Percentiles rank a stretch among this genome's conserved stretches.
Conservation (phyloP, 2,329 filamentous ascomycete species). For the Hortaea sp. region DNA sequence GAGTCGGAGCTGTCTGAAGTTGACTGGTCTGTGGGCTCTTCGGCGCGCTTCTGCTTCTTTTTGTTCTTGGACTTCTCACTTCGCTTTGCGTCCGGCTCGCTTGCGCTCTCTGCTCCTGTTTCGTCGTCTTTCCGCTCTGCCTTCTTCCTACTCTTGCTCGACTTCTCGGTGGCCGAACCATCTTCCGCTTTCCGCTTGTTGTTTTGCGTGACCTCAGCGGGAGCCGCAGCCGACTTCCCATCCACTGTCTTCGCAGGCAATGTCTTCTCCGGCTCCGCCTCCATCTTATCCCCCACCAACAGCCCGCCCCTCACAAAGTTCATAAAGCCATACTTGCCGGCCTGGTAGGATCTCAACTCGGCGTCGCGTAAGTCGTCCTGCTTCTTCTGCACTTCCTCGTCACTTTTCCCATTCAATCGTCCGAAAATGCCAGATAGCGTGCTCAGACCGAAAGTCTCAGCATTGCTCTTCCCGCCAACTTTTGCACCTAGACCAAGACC, state of each 20-base stretch:
- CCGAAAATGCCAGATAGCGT: constrained; percentile 80
- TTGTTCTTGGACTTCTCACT: constrained; percentile 10
- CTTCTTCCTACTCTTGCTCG: constrained; percentile 24
- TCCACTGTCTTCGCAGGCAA: constrained; percentile 11
- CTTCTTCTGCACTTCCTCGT: constrained; percentile 61
- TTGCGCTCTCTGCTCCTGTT: neutral
- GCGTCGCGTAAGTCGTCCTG: constrained; percentile 57
- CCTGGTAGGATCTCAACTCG: constrained; percentile 63
- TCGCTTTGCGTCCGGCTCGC: neutral
- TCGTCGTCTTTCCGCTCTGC: neutral
- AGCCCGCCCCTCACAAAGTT: constrained; percentile 82
- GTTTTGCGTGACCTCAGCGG: constrained; percentile 28
- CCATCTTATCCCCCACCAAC: constrained; percentile 48
- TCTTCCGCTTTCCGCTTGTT: constrained; percentile 32
- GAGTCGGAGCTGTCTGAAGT: neutral
- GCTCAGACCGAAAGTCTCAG: constrained; percentile 72
- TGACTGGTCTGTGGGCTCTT: constrained; percentile 8
- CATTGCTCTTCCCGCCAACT: constrained; percentile 51
- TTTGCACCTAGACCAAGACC: constrained; percentile 81
- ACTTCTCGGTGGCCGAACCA: constrained; percentile 3
- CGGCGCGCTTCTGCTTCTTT: constrained; percentile 22
- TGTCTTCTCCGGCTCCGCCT: constrained; percentile 18
- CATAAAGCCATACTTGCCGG: constrained; percentile 68
- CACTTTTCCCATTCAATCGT: constrained; percentile 77
- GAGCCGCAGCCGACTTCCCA: constrained; percentile 35